Evolutionary conservation across 768 basidiomycete genomes (phyloP), one percentile per base, ranked within the genome.

Genomic region (Trametes cinnabarina): DNA sequence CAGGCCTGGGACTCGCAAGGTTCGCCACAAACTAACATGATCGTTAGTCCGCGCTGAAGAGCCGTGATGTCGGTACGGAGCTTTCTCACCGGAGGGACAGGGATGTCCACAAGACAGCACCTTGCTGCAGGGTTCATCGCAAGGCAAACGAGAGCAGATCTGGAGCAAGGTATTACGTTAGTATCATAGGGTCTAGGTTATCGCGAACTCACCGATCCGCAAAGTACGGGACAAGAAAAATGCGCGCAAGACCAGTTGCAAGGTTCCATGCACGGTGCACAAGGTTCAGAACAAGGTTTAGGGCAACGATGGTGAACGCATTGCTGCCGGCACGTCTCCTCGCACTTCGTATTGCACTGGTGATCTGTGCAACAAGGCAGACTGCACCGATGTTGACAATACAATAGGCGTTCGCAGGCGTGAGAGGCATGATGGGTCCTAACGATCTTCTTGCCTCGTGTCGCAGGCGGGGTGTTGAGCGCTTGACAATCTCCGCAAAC

Each of bases 141-240:
- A 76, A 2, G 76, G 77, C 1, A 76, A 65, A 2, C 74, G 66
- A 7, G 71, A 65, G 56, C 77, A 78, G 25, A 73, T 69, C 74
- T 76, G 58, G 41, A 26, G 14, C 10, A n/a, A n/a, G n/a, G n/a
- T n/a, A n/a, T n/a, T n/a, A n/a, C n/a, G n/a, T n/a, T n/a, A 20
- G 28, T 3, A 8, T 11, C 42, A 25, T 20, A 37, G 3, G 0
- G 5, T 12, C 7, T 3, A 32, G 14, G 3, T 11, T 34, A 6
- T 14, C 3, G 12, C 32, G 42, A 11, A 25, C 74, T 59, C 37
- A 76, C 74, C 49, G 74, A 73, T 9, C 74, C 72, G 50, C 76
- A 77, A 0, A 71, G 64, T 1, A 77, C 67, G 1, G 67, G 62
- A 60, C 76, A 76, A 3, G 47, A 51, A 11, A 67, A 52, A 52